A percentile compares a stretch with the other conserved stretches of the same genome.
Evolutionary conservation across 2,329 filamentous ascomycete genomes (phyloP).

Genomic region (Sarocladium oryzae): DNA sequence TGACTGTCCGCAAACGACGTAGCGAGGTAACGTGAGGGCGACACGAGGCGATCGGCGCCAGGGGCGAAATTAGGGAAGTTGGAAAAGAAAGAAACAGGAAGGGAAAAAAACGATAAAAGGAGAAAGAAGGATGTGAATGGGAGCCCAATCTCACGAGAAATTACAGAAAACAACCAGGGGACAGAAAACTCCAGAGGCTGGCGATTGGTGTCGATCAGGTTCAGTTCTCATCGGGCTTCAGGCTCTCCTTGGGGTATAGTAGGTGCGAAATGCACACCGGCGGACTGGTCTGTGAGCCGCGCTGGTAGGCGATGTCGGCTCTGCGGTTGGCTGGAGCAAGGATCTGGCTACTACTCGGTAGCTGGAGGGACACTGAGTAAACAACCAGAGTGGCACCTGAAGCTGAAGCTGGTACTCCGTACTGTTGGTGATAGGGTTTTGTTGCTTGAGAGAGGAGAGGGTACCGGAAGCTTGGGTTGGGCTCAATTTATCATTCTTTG

Average conservation of each 20-base stretch:
- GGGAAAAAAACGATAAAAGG: background rate
- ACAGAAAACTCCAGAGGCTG: slow-evolving; percentile 5
- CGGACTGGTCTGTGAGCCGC: background rate
- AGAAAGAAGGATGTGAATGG: background rate
- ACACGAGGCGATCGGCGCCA: too few relatives aligned
- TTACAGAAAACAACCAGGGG: background rate
- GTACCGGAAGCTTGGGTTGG: too few relatives aligned
- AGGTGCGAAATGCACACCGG: background rate
- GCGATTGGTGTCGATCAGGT: slow-evolving; percentile 3
- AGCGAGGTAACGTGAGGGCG: background rate
- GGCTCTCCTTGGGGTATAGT: background rate
- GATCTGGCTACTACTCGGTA: too few relatives aligned
- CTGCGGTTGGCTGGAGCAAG: background rate
- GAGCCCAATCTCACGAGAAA: background rate
- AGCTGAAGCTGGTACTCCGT: background rate
- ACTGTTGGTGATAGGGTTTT: background rate
- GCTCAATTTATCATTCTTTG: too few relatives aligned
- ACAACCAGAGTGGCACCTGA: background rate
- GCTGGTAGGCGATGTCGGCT: background rate
- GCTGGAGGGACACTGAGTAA: too few relatives aligned
- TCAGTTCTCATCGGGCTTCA: background rate
- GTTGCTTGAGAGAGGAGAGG: background rate
- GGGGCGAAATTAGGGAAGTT: background rate
- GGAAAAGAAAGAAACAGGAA: background rate
- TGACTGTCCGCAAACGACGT: background rate